Evolutionary conservation across 2,329 filamentous ascomycete genomes (phyloP), one percentile per base, ranked within the genome.

Genomic region (Aplosporella prunicola): DNA sequence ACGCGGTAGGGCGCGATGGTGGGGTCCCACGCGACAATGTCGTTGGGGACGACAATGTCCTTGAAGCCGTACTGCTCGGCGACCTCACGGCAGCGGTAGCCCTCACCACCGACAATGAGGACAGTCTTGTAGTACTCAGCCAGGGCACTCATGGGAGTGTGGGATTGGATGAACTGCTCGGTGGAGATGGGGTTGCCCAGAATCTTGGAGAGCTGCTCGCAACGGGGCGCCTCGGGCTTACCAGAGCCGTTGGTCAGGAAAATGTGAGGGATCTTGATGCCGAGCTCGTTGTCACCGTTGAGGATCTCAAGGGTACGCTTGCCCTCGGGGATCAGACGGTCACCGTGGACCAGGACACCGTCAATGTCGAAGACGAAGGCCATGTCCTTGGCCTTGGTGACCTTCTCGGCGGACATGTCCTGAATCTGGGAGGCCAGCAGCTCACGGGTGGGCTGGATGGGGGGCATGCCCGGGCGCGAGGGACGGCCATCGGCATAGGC

Each of bases 331-430:
- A 84, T 83, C 41, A 81, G 62, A 41, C 78, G 68, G 60, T 80
- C 78, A 51, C 79, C 79, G 60, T 83, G 80, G 40, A 83, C 80
- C 16, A 85, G 68, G 41, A 86, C 80, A 65, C 80, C 81, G 50
- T 86, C 76, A 44, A 80, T 79, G 57, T 87, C 82, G 53, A 87
- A 88, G 51, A 79, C 82, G 47, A 87, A 87, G 5, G 79, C 78
- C 79, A 86, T 84, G 64, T 85, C 78, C 70, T 85, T 85, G 41
- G 79, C 80, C 41, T 72, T 71, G 20, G 63, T 62, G 11, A 82
- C 80, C 64, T 81, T 82, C 48, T 78, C 72, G 40, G 70, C 60
- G 48, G 72, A 68, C 46, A 84, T 66, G 45, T 78, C 74, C 62
- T 86, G 81, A 14, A 83, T 67, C 60, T 83, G 80, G 3, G 77